phyloP scores from a whole-genome alignment of 2,329 filamentous ascomycete species.

The Venturia asperata region DNA sequence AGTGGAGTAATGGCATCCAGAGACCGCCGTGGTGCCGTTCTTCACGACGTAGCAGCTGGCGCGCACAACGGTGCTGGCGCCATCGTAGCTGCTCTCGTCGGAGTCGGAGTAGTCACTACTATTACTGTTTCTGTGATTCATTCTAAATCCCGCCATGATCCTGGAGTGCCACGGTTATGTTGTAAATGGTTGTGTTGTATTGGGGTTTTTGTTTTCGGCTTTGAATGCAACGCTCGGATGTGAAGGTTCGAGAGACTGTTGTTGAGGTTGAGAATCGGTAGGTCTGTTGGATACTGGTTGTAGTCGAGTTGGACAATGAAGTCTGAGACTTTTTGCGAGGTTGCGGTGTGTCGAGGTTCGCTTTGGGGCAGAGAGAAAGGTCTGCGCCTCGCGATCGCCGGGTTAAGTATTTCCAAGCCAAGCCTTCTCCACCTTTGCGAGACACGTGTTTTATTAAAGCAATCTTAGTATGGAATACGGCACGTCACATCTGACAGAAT shows the following conservation, averaged over 20 bases:
- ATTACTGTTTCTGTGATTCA: conserved; percentile 62
- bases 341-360: background rate
- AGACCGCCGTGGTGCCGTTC: conserved; percentile 58
- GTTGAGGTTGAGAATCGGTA: background rate
- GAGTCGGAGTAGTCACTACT: conserved; percentile 50
- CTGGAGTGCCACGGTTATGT: conserved; percentile 39
- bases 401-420: background rate
- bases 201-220: background rate
- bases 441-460: background rate
- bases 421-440: background rate
- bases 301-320: background rate
- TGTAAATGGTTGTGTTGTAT: background rate
- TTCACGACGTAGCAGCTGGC: conserved; percentile 88
- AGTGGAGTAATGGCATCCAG: conserved; percentile 93
- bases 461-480: background rate
- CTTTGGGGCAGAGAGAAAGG: background rate
- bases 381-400: background rate
- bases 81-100: conserved; percentile 44
- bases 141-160: conserved; percentile 63
- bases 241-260: background rate
- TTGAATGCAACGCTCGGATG: background rate
- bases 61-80: conserved; percentile 67
- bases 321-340: background rate
- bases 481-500: background rate
- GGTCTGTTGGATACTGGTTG: background rate